A percentile compares a stretch with the other conserved stretches of the same genome.
phyloP scores from a whole-genome alignment of 2,329 filamentous ascomycete species.

The Lachnum nothofagi region DNA sequence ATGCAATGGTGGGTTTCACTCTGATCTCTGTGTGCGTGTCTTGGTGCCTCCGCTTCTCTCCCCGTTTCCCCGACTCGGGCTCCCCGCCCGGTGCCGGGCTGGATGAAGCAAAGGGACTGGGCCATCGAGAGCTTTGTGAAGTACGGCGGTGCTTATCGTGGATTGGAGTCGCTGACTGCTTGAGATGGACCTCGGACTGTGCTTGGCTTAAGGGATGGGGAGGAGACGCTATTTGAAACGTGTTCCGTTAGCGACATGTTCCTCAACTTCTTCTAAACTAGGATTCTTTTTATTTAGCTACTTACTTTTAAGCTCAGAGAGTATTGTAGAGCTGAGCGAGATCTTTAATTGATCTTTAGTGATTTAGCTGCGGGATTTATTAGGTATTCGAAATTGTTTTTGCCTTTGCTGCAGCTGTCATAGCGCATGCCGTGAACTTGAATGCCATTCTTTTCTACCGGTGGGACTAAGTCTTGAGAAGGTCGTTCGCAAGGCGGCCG shows the following conservation, averaged over 20 bases:
- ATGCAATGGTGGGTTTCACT: conserved; percentile 10
- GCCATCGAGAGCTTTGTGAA: conserved; percentile 10
- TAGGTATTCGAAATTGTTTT: conserved; percentile 22
- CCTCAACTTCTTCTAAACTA: conserved; percentile 14
- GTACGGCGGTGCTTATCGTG: conserved; percentile 10
- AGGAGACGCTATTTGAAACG: conserved; percentile 17
- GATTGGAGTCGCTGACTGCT: conserved; percentile 15
- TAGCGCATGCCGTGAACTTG: conserved; percentile 18
- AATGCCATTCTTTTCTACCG: conserved; percentile 13
- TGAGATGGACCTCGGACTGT: conserved; percentile 15
- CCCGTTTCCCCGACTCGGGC: conserved; percentile 3
- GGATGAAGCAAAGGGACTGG: conserved; percentile 5
- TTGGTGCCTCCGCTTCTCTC: conserved; percentile 14
- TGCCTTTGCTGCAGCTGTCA: conserved; percentile 15
- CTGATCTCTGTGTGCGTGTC: conserved; percentile 12
- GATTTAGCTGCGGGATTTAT: conserved; percentile 13
- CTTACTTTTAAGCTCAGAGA: conserved; percentile 21
- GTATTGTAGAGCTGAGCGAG: conserved; percentile 19
- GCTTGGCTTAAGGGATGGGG: conserved; percentile 14
- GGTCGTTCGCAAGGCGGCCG: conserved; percentile 15
- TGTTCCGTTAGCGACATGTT: conserved; percentile 18
- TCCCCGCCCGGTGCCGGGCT: conserved; percentile 5
- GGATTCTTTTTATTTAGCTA: conserved; percentile 6
- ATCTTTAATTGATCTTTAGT: conserved; percentile 24
- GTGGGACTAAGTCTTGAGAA: conserved; percentile 17